A percentile compares a stretch with the other conserved stretches of the same genome.
Evolutionary conservation across 2,329 filamentous ascomycete genomes (phyloP).

Genomic region (Pezizomycotina sp.): DNA sequence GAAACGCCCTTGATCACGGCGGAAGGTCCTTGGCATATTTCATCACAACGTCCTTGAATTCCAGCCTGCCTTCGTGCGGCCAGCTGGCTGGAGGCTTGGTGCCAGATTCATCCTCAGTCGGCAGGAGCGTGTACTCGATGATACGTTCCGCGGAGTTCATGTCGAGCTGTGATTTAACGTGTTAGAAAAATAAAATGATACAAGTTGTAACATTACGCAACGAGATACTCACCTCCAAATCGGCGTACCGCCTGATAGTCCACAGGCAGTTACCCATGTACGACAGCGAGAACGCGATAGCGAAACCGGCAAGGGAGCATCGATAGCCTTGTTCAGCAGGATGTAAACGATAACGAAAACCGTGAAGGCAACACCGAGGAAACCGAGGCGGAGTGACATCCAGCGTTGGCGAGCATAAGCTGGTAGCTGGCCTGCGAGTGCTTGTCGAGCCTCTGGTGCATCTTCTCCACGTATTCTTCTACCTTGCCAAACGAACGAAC

Average conservation of each 20-base stretch:
- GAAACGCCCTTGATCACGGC: conserved; percentile 53
- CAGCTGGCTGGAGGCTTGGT: conserved; percentile 49
- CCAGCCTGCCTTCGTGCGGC: conserved; percentile 56
- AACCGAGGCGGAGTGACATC: conserved; percentile 55
- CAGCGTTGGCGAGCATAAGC: conserved; percentile 60
- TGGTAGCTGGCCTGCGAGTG: conserved; percentile 51
- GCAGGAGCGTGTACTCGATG: conserved; percentile 54
- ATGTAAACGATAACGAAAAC: conserved; percentile 48
- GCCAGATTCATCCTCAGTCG: conserved; percentile 49
- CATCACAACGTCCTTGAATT: conserved; percentile 57
- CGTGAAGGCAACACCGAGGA: conserved; percentile 53
- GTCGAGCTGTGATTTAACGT: too few relatives aligned
- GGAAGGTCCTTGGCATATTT: conserved; percentile 55
- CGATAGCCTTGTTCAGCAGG: conserved; percentile 43
- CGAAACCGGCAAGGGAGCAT: conserved; percentile 59
- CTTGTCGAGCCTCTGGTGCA: conserved; percentile 51
- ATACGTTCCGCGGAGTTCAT: conserved; percentile 58
- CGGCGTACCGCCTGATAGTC: conserved; percentile 50
- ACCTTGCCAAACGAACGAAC: conserved; percentile 60
- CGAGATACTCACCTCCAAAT: conserved; percentile 61
- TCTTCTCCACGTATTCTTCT: conserved; percentile 48
- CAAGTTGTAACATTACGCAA: too few relatives aligned
- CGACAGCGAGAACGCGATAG: conserved; percentile 54
- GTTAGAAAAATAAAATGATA: too few relatives aligned
- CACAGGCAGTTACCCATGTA: conserved; percentile 49